A percentile compares a stretch with the other conserved stretches of the same genome.
Conservation (phyloP, 1,284 basidiomycete species). For the Sporisorium reilianum region DNA sequence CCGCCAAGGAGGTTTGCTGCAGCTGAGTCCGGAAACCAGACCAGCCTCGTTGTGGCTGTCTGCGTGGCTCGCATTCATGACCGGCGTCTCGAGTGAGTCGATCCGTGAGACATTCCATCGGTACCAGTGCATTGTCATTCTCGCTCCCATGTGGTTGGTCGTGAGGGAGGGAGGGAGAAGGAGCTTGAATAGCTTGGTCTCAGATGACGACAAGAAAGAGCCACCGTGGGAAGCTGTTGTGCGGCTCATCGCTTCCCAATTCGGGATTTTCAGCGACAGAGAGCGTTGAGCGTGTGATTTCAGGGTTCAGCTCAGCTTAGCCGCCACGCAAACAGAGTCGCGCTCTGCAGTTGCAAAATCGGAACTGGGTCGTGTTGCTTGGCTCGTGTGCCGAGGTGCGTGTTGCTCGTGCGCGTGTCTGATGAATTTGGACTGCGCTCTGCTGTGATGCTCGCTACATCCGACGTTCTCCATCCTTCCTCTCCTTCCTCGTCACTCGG, state of each 20-base stretch:
- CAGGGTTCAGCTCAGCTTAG: neutral
- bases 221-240: neutral
- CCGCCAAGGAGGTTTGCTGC: too few species aligned
- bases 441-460: neutral
- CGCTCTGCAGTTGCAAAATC: neutral
- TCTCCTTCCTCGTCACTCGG: neutral
- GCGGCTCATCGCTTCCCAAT: too few species aligned
- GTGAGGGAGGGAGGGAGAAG: neutral
- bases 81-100: too few species aligned
- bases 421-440: conserved; percentile 1
- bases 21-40: too few species aligned
- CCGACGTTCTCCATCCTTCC: neutral
- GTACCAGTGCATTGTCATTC: too few species aligned
- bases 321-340: neutral
- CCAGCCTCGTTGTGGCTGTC: too few species aligned
- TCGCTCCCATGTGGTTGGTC: neutral
- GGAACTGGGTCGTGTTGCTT: neutral
- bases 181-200: conserved; percentile 2
- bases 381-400: neutral
- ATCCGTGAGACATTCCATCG: too few species aligned
- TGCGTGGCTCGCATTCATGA: too few species aligned
- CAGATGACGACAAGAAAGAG: conserved; percentile 6
- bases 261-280: neutral
- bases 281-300: neutral
- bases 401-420: conserved; percentile 1